These are phyloP conservation scores for Neurospora terricola DNA, from an alignment of 495 filamentous ascomycete genomes.

Conservation along the genomic window DNA sequence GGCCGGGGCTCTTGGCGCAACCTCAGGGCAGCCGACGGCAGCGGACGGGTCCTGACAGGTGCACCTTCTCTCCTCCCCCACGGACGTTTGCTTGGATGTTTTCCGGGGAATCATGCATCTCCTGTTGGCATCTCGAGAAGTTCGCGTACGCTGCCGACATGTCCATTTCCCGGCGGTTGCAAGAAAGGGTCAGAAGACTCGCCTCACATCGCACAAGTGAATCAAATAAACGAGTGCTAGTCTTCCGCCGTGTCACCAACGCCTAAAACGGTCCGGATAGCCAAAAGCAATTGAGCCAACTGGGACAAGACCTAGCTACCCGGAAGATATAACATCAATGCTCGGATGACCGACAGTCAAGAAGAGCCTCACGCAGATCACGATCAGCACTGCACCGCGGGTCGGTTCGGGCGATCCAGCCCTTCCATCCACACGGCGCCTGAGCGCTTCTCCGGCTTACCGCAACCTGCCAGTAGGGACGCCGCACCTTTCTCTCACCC, in stretches of 20 bases:
- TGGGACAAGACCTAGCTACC: not conserved
- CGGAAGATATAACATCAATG: not conserved
- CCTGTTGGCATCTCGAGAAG: not conserved
- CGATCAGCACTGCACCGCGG: not conserved
- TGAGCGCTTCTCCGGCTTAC: not conserved
- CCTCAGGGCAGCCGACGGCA: not conserved
- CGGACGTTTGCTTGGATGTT: not conserved
- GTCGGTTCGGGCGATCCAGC: not conserved
- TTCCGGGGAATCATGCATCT: not conserved
- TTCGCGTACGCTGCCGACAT: not conserved
- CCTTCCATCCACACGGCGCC: not conserved
- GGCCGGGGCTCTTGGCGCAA: not conserved
- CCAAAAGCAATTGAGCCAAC: not conserved
- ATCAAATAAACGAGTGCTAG: not conserved
- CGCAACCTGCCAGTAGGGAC: not conserved
- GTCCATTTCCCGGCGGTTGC: not conserved
- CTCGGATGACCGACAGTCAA: not conserved
- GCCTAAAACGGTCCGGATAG: not conserved
- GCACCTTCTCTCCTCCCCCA: not conserved
- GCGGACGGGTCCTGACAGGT: not conserved
- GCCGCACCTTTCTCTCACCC: not conserved
- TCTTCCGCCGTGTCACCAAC: not conserved
- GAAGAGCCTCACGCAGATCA: not conserved
- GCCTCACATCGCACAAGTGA: not conserved
- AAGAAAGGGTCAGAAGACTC: not conserved